Evolutionary conservation across 2,329 filamentous ascomycete genomes (phyloP), one percentile per base, ranked within the genome.

Genomic region (Neofusicoccum ribis): DNA sequence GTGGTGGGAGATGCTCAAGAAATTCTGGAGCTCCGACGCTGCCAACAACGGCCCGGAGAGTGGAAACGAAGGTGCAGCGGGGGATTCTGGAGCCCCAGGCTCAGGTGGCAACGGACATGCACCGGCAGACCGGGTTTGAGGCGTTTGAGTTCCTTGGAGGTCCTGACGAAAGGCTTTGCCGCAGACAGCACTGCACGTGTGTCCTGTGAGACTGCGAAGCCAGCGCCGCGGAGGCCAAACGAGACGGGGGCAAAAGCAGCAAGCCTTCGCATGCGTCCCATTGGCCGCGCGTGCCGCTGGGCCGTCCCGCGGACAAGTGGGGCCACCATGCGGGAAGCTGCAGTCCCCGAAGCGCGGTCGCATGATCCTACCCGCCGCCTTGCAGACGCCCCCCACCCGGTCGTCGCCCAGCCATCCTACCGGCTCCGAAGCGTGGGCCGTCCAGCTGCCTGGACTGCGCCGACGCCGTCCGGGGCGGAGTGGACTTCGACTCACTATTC

Each of bases 251-350:
- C 34, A 17, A 52, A 52, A 52, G 50, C 50, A 52, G 50, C 50
- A n/a, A 14, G 23, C 7, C 7, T 31, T n/a, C 36, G 20, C 15
- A 11, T 4, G 1, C 12, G 20, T 1, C 1, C 15, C 11, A 46
- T 59, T 59, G 54, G 54, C 23, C 31, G 1, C 8, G 39, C 31
- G 3, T 23, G 12, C 39, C 39, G 54, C 54, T 44, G 54, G 54
- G 54, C 56, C 56, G 56, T 36, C 27, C 56, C 56, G 56, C 31
- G 27, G 27, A 36, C 23, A 60, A 17, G 56, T 47, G 56, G 56
- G 56, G 56, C 54, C 54, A 39, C 31, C 31, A n/a, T 14, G n/a
- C 56, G 56, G 56, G 56, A 60, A 60, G 43, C n/a, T 60, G 56
- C 31, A 37, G 36, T 60, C 56, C 43, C 37, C 37, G 15, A 37